Base-by-base conservation (phyloP, 139 green algal genomes). In the Monoraphidium neglectum region DNA sequence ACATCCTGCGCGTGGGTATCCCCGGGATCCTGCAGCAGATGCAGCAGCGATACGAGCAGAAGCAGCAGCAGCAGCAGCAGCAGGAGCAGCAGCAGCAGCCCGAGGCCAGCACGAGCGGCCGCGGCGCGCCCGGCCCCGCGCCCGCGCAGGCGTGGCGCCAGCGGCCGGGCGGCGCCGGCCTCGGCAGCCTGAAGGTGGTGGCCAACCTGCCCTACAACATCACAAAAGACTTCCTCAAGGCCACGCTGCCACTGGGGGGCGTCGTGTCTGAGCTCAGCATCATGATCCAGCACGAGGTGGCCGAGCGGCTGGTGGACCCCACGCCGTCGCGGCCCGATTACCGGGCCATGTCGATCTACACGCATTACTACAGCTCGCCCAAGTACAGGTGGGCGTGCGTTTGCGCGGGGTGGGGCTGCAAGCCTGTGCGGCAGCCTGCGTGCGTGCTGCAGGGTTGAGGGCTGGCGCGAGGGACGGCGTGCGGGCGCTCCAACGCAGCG, bases 201-300 rank as follows among this genome's bases (percentile, higher is more conserved):
- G 90, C 94, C 49, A 99, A 99, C 82, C 81, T 99, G 72, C 95
- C 95, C 0, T 99, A 97, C 87, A 97, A 99, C 89, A 97, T 99
- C 82, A 99, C 95, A 40, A 97, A 87, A 66, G 95, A 98, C 40
- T 87, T 96, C 43, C 78, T 99, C 49, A 83, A 83, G 53, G 43
- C 68, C n/a, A 75, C 93, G 62, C 87, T 98, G 72, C 95, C 95
- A 0, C 70, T 92, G 70, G 88, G 91, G 26, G 84, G 86, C 54
- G 15, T 77, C 28, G 79, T 97, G 47, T 90, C 87, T 0, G 79
- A 87, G 68, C 79, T 98, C 5, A 81, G 80, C 65, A 88, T 94
- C 79, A 96, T 97, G 88, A 88, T 97, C 26, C 89, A 82, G 77
- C 72, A 89, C 38, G 84, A 86, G 51, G 84, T 72, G 2, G 84